Evolutionary conservation across 306 rosid species (phyloP).

Genomic region (Elaeagnus macrophylla): DNA sequence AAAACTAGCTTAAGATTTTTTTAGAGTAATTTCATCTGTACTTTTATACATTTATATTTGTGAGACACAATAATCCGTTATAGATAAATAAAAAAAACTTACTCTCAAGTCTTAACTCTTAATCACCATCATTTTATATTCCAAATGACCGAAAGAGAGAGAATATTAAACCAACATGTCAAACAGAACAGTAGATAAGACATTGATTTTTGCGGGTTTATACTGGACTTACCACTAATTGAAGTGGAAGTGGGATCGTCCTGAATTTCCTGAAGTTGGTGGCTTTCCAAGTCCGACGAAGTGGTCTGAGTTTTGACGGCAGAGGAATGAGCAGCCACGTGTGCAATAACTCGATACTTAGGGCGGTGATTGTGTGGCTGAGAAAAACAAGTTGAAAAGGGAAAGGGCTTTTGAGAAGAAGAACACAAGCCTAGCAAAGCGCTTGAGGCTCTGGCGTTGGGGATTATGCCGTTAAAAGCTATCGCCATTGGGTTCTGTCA

Average conservation of each 20-base stretch:
- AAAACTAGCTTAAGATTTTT: too few species aligned
- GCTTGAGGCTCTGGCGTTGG: too few species aligned
- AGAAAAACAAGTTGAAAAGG: neutral
- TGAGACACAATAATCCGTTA: too few species aligned
- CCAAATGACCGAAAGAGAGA: neutral
- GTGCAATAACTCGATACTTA: neutral
- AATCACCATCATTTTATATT: too few species aligned
- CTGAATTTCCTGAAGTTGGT: conserved; percentile 4
- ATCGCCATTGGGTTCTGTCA: too few species aligned
- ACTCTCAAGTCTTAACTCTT: too few species aligned
- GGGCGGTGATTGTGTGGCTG: conserved; percentile 16
- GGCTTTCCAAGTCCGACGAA: conserved; percentile 27
- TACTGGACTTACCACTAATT: conserved; percentile 23
- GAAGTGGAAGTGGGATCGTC: conserved; percentile 19
- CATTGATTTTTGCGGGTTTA: neutral
- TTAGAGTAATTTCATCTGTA: too few species aligned
- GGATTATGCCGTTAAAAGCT: too few species aligned
- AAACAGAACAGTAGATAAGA: neutral
- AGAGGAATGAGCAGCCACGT: conserved; percentile 15
- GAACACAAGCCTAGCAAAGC: too few species aligned
- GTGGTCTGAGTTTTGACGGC: conserved; percentile 19
- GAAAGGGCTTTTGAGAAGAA: too few species aligned
- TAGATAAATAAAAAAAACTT: too few species aligned
- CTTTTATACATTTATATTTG: too few species aligned
- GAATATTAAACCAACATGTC: neutral